Percentiles rank a stretch among this genome's conserved stretches.
Conservation (phyloP, 139 green algal genomes). For the Astrephomene gubernaculifera region DNA sequence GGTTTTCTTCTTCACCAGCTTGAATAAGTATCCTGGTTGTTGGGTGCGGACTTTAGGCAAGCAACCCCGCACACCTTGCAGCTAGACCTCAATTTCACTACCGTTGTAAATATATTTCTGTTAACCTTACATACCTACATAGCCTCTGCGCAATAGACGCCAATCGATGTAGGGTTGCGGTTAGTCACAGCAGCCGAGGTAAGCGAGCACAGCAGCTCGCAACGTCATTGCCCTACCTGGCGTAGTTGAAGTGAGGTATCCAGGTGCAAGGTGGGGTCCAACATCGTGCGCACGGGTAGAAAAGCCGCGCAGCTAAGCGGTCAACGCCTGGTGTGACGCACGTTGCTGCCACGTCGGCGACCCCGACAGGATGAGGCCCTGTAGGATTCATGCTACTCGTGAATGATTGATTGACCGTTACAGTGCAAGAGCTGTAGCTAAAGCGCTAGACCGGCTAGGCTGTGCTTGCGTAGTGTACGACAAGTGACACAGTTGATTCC, state of each 20-base stretch:
- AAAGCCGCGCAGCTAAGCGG: not conserved
- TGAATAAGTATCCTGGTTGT: slow-evolving; percentile 26
- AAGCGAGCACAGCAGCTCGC: not conserved
- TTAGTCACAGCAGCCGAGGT: not conserved
- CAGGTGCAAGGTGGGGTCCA: slow-evolving; percentile 3
- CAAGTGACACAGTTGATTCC: too few relatives aligned
- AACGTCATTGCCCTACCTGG: not conserved
- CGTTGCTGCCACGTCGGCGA: not conserved
- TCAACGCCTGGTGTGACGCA: not conserved
- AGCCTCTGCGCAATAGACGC: not conserved
- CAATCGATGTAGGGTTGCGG: not conserved
- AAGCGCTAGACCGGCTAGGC: too few relatives aligned
- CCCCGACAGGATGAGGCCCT: slow-evolving; percentile 4
- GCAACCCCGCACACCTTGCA: too few relatives aligned
- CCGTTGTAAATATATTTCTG: too few relatives aligned
- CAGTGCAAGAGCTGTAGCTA: too few relatives aligned
- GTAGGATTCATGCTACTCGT: slow-evolving; percentile 3
- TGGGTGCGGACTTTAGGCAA: too few relatives aligned
- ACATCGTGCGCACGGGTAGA: not conserved
- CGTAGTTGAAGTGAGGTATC: slow-evolving; percentile 30
- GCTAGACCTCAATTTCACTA: too few relatives aligned
- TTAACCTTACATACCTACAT: slow-evolving; percentile 7
- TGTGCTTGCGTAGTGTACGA: too few relatives aligned
- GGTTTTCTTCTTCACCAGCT: not conserved
- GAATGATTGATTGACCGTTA: too few relatives aligned